Base-by-base conservation (phyloP, 2,329 filamentous ascomycete species). In the Seiridium unicorne region DNA sequence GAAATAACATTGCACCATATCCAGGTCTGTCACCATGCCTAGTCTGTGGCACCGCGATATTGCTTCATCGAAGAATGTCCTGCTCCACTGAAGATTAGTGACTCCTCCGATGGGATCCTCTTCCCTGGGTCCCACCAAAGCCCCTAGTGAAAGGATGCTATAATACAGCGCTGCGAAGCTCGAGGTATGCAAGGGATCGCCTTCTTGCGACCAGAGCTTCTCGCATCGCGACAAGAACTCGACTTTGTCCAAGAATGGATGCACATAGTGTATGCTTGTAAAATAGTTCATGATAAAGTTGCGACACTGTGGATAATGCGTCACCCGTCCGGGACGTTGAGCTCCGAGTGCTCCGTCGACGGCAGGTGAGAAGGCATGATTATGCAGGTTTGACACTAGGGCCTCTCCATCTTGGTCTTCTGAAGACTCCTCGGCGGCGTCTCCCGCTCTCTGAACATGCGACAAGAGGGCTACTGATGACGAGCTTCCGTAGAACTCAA, bases 111-210 rank as follows among this genome's bases (percentile, higher is more conserved):
- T 66, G 2, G 70, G 72, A 34, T 77, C 72, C 42, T 80, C 75
- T 51, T 78, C 77, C 65, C 79, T 74, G 3, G 77, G 72, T 4
- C 77, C 75, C 3, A 81, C 73, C 3, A 81, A 65, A 1, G 79
- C 76, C 1, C 80, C 80, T 42, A 82, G 69, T 0, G 79, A 80
- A 3, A 81, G 64, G 3, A 81, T 68, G 59, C 76, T 79, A 62
- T 80, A 75, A 59, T 82, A 82, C 2, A 81, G 64, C 0, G 79
- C 78, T 4, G 78, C 68, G 57, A 82, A 82, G 53, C 78, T 81
- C 10, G 71, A 69, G 31, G 66, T 65, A 31, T 73, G 70, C 9
- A 59, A 51, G 13, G 60, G 57, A 11, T 44, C 59, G 42, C 62
- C 59, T 31, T 62, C 59, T 8, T 63, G 57, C 18, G 77, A 72